These are phyloP conservation scores for Pichia sp. DNA, from an alignment of 1,139 yeast genomes.

Conservation along the genomic window DNA sequence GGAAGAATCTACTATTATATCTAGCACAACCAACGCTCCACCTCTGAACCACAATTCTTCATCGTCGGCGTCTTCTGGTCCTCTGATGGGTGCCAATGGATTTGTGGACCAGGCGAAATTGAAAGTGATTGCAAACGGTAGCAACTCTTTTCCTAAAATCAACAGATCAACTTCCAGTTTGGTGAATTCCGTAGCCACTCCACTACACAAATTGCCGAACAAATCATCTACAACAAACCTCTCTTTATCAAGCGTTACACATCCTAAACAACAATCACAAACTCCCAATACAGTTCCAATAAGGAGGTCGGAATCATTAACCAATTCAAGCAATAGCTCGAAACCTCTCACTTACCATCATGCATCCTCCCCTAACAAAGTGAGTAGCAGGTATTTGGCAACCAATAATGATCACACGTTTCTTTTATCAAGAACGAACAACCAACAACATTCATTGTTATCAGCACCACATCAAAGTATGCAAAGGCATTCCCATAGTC, in stretches of 20 bases:
- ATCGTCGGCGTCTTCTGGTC: neutral
- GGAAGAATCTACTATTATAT: neutral
- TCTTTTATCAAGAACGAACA: neutral
- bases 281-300: no score
- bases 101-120: neutral
- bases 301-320: neutral
- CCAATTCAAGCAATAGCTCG: neutral
- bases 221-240: conserved; percentile 1
- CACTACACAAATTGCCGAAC: conserved; percentile 1
- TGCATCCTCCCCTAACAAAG: conserved; percentile 11
- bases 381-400: conserved; percentile 13
- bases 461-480: neutral
- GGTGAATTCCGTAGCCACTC: neutral
- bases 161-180: conserved; percentile 8
- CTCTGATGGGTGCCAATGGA: neutral
- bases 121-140: neutral
- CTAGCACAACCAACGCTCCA: neutral
- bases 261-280: neutral
- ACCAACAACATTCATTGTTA: neutral
- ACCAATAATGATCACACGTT: conserved; percentile 17
- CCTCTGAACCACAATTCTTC: neutral
- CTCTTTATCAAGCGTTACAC: neutral
- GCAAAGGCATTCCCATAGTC: conserved; percentile 7
- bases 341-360: neutral
- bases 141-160: neutral